Percentiles rank a stretch among this genome's conserved stretches.
Conservation (phyloP, 805 yeast genomes). For the Teunomyces pallodes region DNA sequence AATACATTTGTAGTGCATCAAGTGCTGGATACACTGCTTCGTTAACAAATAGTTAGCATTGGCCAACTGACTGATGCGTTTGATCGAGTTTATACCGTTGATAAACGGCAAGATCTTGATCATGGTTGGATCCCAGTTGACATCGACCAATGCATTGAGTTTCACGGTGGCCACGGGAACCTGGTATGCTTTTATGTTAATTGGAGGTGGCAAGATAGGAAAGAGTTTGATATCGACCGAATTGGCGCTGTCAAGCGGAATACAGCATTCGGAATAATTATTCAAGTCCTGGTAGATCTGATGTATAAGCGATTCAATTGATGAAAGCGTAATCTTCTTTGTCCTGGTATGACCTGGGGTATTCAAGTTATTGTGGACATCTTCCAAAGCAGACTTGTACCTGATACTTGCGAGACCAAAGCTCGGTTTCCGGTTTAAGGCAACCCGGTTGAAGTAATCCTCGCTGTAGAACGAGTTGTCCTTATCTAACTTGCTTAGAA, state of each 20-base stretch:
- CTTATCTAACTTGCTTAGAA: slow-evolving; percentile 55
- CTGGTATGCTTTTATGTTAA: slow-evolving; percentile 71
- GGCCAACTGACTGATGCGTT: slow-evolving; percentile 72
- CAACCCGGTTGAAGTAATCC: neutral
- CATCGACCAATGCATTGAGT: slow-evolving; percentile 70
- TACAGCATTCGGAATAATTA: slow-evolving; percentile 92
- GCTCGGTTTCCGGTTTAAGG: neutral
- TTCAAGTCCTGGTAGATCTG: slow-evolving; percentile 94
- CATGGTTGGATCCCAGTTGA: slow-evolving; percentile 98
- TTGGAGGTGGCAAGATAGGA: slow-evolving; percentile 81
- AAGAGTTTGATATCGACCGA: slow-evolving; percentile 92
- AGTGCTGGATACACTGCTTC: slow-evolving; percentile 83
- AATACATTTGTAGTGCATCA: slow-evolving; percentile 85
- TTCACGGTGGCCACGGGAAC: slow-evolving; percentile 92
- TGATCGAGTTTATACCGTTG: slow-evolving; percentile 83
- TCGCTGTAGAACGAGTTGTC: slow-evolving; percentile 41
- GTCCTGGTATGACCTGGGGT: slow-evolving; percentile 38
- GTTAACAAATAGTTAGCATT: slow-evolving; percentile 78
- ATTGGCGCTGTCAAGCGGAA: slow-evolving; percentile 86
- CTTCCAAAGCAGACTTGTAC: slow-evolving; percentile 2
- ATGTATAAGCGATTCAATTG: slow-evolving; percentile 73
- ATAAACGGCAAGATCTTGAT: slow-evolving; percentile 80
- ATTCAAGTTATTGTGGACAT: slow-evolving; percentile 5
- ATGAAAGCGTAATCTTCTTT: slow-evolving; percentile 33
- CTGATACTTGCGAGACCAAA: neutral